These are phyloP conservation scores for Neopestalotiopsis rosae DNA, from an alignment of 2,329 filamentous ascomycete species.

Conservation along the genomic window DNA sequence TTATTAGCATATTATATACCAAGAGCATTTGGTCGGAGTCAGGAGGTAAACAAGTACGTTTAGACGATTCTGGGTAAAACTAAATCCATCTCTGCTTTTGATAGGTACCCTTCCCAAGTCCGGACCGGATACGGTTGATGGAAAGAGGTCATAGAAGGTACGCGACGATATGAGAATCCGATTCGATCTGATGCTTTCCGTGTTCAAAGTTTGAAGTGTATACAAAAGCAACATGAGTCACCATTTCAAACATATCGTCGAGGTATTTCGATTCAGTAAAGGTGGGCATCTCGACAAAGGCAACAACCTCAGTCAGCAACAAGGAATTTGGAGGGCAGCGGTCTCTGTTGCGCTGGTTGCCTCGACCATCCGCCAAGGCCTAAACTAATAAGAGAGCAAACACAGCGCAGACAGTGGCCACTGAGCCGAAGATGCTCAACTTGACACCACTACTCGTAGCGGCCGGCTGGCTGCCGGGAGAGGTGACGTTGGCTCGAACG, in stretches of 20 bases:
- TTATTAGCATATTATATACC: constrained; percentile 16
- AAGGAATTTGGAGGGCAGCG: too few species aligned
- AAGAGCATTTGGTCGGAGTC: constrained; percentile 16
- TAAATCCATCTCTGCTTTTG: background rate
- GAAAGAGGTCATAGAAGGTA: constrained; percentile 5
- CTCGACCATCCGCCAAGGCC: background rate
- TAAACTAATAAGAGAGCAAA: background rate
- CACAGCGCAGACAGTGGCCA: background rate
- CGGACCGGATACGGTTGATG: background rate
- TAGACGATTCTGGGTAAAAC: constrained; percentile 5
- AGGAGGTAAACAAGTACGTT: constrained; percentile 14
- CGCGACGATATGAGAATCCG: constrained; percentile 6
- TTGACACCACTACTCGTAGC: background rate
- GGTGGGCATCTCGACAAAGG: background rate
- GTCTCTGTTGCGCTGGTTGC: background rate
- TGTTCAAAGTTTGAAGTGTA: background rate
- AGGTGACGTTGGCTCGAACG: background rate
- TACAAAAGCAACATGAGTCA: background rate
- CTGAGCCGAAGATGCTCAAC: background rate
- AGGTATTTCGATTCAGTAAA: too few species aligned
- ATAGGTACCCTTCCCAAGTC: background rate
- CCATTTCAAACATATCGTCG: background rate
- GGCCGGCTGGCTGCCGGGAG: background rate
- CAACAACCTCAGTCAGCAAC: background rate
- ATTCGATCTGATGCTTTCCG: background rate